Conservation (phyloP, 768 basidiomycete species). For the Leccinum uliginosum region DNA sequence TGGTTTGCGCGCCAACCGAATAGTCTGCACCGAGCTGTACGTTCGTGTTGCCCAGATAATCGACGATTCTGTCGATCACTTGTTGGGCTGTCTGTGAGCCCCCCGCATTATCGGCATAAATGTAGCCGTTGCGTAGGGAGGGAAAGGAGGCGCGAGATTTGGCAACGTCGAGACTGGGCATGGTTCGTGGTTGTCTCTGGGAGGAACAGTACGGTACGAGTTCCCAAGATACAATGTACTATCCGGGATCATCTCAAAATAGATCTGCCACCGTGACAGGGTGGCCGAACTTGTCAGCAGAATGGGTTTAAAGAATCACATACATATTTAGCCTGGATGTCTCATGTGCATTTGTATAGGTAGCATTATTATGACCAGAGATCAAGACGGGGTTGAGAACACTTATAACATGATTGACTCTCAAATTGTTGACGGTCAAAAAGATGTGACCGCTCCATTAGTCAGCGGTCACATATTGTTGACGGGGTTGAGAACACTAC, state of each 20-base stretch:
- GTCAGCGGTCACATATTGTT: too few relatives aligned
- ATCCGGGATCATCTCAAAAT: background rate
- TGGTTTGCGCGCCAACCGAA: constrained; percentile 49
- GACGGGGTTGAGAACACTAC: too few relatives aligned
- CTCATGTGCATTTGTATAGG: constrained; percentile 30
- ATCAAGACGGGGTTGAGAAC: too few relatives aligned
- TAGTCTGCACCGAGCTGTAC: constrained; percentile 74
- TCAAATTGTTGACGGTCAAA: too few relatives aligned
- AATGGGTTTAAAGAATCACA: too few relatives aligned
- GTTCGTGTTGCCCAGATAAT: constrained; percentile 70
- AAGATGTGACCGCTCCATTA: too few relatives aligned
- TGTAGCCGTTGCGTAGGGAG: constrained; percentile 50
- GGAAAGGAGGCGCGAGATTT: constrained; percentile 61
- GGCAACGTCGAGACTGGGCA: constrained; percentile 40
- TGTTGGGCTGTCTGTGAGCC: constrained; percentile 59
- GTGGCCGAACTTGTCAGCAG: too few relatives aligned
- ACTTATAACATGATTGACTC: too few relatives aligned
- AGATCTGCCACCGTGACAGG: too few relatives aligned
- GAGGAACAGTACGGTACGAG: background rate
- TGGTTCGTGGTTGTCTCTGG: background rate
- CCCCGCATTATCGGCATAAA: constrained; percentile 75
- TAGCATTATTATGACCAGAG: too few relatives aligned
- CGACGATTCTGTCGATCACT: constrained; percentile 55
- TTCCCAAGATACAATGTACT: background rate
- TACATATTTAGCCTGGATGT: too few relatives aligned